phyloP scores from a whole-genome alignment of 805 yeast species.

The Candida palmyrensis region DNA sequence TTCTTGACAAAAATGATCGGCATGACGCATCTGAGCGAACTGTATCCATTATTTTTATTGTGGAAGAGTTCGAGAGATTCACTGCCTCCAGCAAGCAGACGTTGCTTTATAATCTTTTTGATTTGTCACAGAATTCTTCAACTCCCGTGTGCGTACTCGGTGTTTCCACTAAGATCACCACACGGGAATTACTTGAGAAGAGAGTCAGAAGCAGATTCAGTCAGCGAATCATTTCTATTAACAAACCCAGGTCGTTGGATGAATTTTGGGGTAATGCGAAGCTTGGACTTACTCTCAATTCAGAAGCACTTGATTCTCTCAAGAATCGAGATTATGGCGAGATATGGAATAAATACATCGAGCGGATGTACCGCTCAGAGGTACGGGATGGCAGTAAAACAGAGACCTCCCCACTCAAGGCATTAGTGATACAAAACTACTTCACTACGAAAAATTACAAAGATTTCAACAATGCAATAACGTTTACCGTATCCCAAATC shows the following conservation, averaged over 20 bases:
- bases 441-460: constrained; percentile 56
- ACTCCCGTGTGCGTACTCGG: constrained; percentile 82
- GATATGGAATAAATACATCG: constrained; percentile 44
- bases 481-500: constrained; percentile 38
- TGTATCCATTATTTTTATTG: constrained; percentile 65
- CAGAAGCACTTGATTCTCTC: constrained; percentile 12
- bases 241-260: constrained; percentile 43
- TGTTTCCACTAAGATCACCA: constrained; percentile 64
- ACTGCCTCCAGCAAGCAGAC: constrained; percentile 74
- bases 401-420: constrained; percentile 10
- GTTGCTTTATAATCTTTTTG: constrained; percentile 80
- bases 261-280: constrained; percentile 47
- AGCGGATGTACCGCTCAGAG: constrained; percentile 19
- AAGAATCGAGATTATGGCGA: constrained; percentile 15
- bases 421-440: constrained; percentile 32
- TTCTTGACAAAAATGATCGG: constrained; percentile 38
- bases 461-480: constrained; percentile 38
- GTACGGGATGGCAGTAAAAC: constrained; percentile 8
- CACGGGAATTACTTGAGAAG: constrained; percentile 81
- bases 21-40: constrained; percentile 17
- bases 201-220: constrained; percentile 88
- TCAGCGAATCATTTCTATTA: constrained; percentile 64
- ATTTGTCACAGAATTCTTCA: constrained; percentile 66
- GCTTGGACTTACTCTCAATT: constrained; percentile 28
- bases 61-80: constrained; percentile 83